Base-by-base conservation (phyloP, 129 eudicot species). In the Flaveria brownii region DNA sequence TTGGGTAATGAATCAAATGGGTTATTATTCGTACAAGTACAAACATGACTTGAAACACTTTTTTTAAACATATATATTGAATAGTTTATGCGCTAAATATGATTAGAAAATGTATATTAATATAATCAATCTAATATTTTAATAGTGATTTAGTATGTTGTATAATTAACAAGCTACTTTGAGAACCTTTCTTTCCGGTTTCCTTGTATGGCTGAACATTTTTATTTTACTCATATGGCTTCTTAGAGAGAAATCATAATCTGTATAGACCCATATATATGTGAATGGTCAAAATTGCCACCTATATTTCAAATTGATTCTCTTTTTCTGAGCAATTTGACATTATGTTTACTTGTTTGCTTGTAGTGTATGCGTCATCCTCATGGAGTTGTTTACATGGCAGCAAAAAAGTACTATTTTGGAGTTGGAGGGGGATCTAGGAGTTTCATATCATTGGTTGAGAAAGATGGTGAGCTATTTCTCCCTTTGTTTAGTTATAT, bases 401-500 rank as follows among this genome's bases (percentile, higher is more conserved):
- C 97, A 39, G 98, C 96, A 79, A 93, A 93, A 83, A 91, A 91
- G 79, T 82, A 91, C 78, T 93, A 93, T 80, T 93, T 93, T 75
- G 98, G 98, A 20, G 98, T 93, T 50, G 98, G 98, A 76, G 98
- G 98, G 52, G 98, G 98, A 56, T 87, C 97, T 46, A 84, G 98
- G 80, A 84, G 93, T 52, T 93, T 93, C 79, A 9, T 93, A 61
- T 93, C 98, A 55, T 8, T 93, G 61, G 90, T 91, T 30, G 98
- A 93, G 75, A 87, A 91, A 84, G 93, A 91, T 30, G 93, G 98
- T 90, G 72, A 79, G 87, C 65, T 79, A 20, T 23, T 5, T 54
- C 60, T 54, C 60, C 23, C 23, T 54, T 54, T 54, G 60, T 50
- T 50, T 4, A 50, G 6, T 54, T 54, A 6, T 3, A 54, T 5